Conservation (phyloP, 2,329 filamentous ascomycete genomes). For the Amauroascus niger region DNA sequence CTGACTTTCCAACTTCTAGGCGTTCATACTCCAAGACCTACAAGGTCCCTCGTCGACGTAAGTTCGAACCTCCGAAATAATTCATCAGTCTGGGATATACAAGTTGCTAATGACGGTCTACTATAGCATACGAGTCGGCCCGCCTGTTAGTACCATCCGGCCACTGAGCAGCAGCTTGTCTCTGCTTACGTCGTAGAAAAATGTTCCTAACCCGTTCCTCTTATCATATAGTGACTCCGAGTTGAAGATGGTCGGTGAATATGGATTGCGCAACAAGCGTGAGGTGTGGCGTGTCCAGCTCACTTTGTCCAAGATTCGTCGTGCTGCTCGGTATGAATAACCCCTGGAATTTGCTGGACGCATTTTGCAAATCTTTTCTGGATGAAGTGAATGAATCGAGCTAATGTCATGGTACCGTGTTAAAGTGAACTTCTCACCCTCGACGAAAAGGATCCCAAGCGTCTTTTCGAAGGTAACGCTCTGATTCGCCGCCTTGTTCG, state of each 20-base stretch:
- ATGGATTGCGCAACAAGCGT: constrained; percentile 99
- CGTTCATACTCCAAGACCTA: constrained; percentile 97
- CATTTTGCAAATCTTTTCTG: background rate
- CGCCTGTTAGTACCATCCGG: constrained; percentile 92
- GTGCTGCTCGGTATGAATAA: constrained; percentile 88
- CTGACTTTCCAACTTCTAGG: constrained; percentile 28
- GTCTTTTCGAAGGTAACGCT: constrained; percentile 99
- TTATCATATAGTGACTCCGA: constrained; percentile 79
- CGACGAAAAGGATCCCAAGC: constrained; percentile 99
- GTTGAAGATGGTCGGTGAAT: constrained; percentile 99
- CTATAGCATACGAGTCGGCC: constrained; percentile 85
- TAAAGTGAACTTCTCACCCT: constrained; percentile 96
- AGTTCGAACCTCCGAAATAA: constrained; percentile 27
- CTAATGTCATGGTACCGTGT: background rate
- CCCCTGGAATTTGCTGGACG: too few relatives aligned
- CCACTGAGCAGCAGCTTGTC: constrained; percentile 98
- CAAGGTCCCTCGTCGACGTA: constrained; percentile 87
- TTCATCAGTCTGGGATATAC: background rate
- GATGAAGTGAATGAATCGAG: background rate
- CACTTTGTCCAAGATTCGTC: constrained; percentile 99
- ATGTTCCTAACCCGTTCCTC: constrained; percentile 53
- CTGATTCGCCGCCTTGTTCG: constrained; percentile 99
- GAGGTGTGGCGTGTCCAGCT: constrained; percentile 99
- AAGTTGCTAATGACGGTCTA: constrained; percentile 30
- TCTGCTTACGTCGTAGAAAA: constrained; percentile 86